Percentiles rank a stretch among this genome's conserved stretches.
phyloP scores from a whole-genome alignment of 345 rosid species.

The Isatis tinctoria region DNA sequence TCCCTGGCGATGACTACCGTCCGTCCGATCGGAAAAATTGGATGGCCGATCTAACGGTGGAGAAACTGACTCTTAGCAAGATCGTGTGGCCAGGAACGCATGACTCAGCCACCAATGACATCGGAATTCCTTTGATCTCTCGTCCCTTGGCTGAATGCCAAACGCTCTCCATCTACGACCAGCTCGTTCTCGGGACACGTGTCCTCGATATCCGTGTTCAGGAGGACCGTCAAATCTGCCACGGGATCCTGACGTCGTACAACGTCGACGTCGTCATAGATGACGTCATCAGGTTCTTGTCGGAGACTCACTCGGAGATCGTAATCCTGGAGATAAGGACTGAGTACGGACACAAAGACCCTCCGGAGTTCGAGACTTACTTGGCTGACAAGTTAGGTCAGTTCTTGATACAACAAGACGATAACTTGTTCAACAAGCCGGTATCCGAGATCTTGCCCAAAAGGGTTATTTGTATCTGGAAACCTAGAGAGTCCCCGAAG shows the following conservation, averaged over 20 bases:
- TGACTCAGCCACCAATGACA: slow-evolving; percentile 76
- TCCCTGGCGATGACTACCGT: slow-evolving; percentile 61
- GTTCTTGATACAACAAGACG: slow-evolving; percentile 56
- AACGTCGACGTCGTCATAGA: slow-evolving; percentile 48
- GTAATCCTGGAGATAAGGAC: slow-evolving; percentile 73
- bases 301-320: slow-evolving; percentile 64
- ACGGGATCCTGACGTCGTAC: slow-evolving; percentile 59
- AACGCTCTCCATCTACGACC: slow-evolving; percentile 55
- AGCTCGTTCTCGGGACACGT: slow-evolving; percentile 61
- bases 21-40: slow-evolving; percentile 70
- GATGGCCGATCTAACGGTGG: slow-evolving; percentile 64
- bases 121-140: slow-evolving; percentile 50
- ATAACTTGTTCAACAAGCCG: slow-evolving; percentile 49
- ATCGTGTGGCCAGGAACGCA: slow-evolving; percentile 95
- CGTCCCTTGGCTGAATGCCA: slow-evolving; percentile 86
- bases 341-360: slow-evolving; percentile 69
- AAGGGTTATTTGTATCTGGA: slow-evolving; percentile 76
- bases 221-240: slow-evolving; percentile 58
- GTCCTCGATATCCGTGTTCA: slow-evolving; percentile 67
- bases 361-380: slow-evolving; percentile 60
- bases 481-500: slow-evolving; percentile 57
- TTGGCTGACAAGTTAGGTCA: slow-evolving; percentile 59
- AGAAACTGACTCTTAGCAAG: slow-evolving; percentile 47
- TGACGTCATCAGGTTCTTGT: slow-evolving; percentile 60
- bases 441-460: slow-evolving; percentile 58